Evolutionary conservation across 192 early-diverging fungal species (phyloP).

Genomic region (Gorgonomyces haynaldii): DNA sequence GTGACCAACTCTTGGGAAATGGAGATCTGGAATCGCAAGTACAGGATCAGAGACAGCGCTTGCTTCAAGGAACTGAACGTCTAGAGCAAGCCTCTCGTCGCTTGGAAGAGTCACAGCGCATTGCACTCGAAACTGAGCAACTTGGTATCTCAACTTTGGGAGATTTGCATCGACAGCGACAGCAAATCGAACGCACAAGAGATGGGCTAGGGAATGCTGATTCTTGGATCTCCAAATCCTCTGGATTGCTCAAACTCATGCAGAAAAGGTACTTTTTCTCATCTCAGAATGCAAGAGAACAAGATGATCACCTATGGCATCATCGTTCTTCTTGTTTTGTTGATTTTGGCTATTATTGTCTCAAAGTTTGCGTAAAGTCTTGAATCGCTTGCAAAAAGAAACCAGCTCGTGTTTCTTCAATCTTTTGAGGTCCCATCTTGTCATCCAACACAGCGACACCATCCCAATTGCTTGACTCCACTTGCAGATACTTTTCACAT

Average conservation of each 20-base stretch:
- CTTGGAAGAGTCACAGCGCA: slow-evolving; percentile 74
- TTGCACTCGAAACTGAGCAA: slow-evolving; percentile 86
- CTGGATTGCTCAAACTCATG: slow-evolving; percentile 47
- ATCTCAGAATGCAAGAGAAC: slow-evolving; percentile 66
- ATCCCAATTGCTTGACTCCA: too few relatives aligned
- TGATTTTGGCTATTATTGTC: slow-evolving; percentile 73
- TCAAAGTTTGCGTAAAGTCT: slow-evolving; percentile 2
- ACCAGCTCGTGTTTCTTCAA: too few relatives aligned
- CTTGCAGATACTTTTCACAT: too few relatives aligned
- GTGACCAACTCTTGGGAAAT: slow-evolving; percentile 32
- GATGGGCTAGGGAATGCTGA: slow-evolving; percentile 61
- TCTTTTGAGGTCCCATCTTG: too few relatives aligned
- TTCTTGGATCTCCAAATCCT: slow-evolving; percentile 40
- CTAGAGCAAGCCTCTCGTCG: slow-evolving; percentile 64
- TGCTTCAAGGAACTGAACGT: slow-evolving; percentile 78
- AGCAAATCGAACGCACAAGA: slow-evolving; percentile 76
- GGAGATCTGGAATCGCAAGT: slow-evolving; percentile 37
- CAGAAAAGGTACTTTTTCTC: slow-evolving; percentile 52
- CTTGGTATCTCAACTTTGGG: slow-evolving; percentile 75
- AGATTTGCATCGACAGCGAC: slow-evolving; percentile 72
- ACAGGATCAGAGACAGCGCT: slow-evolving; percentile 49
- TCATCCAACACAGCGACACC: too few relatives aligned
- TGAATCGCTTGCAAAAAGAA: too few relatives aligned
- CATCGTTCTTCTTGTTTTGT: slow-evolving; percentile 62
- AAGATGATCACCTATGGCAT: slow-evolving; percentile 79